Evolutionary conservation across 768 basidiomycete genomes (phyloP).

Genomic region (Termitomyces heimii): DNA sequence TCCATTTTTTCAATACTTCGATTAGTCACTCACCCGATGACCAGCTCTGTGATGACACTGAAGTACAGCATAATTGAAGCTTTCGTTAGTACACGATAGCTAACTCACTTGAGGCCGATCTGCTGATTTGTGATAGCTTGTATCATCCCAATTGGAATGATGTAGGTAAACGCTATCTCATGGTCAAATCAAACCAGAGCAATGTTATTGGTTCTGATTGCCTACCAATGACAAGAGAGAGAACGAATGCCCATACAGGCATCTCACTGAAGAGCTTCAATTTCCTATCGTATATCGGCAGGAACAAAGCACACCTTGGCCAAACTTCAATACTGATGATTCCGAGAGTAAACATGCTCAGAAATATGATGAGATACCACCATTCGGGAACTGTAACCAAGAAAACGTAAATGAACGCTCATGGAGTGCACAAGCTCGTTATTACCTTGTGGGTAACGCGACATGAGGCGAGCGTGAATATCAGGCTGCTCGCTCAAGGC

Average conservation of each 20-base stretch:
- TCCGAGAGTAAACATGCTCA: conserved; percentile 61
- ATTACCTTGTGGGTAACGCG: conserved; percentile 48
- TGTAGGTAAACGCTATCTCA: conserved; percentile 47
- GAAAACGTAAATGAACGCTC: neutral
- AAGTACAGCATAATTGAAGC: conserved; percentile 26
- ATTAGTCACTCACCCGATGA: conserved; percentile 59
- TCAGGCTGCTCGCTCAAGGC: conserved; percentile 76
- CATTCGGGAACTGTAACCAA: conserved; percentile 54
- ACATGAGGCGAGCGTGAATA: conserved; percentile 84
- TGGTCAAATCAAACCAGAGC: conserved; percentile 16
- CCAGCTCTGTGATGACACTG: conserved; percentile 75
- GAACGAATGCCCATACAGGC: conserved; percentile 49
- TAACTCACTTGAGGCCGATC: conserved; percentile 46
- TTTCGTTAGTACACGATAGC: neutral
- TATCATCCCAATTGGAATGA: conserved; percentile 64
- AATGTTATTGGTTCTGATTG: neutral
- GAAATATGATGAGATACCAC: conserved; percentile 75
- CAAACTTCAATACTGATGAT: conserved; percentile 65
- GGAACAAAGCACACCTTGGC: conserved; percentile 29
- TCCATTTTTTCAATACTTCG: neutral
- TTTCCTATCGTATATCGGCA: neutral
- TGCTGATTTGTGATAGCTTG: conserved; percentile 77
- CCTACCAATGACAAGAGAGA: conserved; percentile 57
- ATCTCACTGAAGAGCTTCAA: conserved; percentile 32
- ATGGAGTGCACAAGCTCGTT: neutral